phyloP scores from a whole-genome alignment of 352 stramenopile genomes.

The Thalassiosira hispida region DNA sequence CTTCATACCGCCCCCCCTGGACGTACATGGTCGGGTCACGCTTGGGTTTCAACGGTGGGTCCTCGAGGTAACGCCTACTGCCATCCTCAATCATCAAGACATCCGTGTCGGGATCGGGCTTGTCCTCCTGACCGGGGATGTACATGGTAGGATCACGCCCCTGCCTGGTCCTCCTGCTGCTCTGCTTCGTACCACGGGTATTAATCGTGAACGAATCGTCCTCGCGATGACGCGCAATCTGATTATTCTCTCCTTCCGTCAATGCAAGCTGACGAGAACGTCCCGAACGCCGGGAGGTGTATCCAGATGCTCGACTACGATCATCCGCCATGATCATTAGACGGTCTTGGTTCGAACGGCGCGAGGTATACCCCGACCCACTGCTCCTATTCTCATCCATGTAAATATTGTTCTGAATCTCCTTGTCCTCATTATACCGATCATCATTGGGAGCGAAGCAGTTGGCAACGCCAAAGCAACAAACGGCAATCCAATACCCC shows the following conservation, averaged over 20 bases:
- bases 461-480: constrained; percentile 5
- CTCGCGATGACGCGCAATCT: too few relatives aligned
- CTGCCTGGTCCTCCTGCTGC: neutral
- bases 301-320: too few relatives aligned
- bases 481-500: neutral
- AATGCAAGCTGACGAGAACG: too few relatives aligned
- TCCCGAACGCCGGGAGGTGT: too few relatives aligned
- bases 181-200: neutral
- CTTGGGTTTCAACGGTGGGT: constrained; percentile 48
- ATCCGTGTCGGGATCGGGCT: constrained; percentile 10
- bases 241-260: too few relatives aligned
- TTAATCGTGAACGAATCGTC: constrained; percentile 13
- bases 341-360: too few relatives aligned
- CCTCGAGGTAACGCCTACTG: constrained; percentile 27
- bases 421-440: neutral
- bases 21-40: constrained; percentile 33
- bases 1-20: neutral
- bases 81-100: neutral
- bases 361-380: neutral
- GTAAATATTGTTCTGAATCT: constrained; percentile 20
- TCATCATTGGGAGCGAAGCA: constrained; percentile 13
- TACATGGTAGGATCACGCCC: constrained; percentile 5
- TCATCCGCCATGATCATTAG: too few relatives aligned
- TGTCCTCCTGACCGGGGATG: constrained; percentile 29
- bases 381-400: neutral